Conservation (phyloP, 23 red algal genomes). For the Pyropia haitanensis region DNA sequence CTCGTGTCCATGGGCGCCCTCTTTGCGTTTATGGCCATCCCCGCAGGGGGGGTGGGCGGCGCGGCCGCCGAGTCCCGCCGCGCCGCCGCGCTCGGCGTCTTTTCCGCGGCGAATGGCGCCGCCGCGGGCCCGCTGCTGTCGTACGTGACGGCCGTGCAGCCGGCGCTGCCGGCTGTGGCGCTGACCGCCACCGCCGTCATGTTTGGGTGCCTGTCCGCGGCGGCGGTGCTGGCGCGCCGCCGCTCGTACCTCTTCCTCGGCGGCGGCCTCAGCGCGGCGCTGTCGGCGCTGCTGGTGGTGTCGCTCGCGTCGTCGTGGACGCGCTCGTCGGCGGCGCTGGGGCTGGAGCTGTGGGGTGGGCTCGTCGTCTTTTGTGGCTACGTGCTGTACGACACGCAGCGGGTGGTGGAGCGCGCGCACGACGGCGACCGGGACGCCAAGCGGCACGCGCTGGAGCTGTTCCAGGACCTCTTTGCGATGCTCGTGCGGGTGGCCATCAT, state of each 20-base stretch:
- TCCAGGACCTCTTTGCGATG: conserved; percentile 84
- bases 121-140: conserved; percentile 34
- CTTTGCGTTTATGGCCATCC: no score
- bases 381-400: conserved; percentile 88
- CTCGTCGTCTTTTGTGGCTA: conserved; percentile 84
- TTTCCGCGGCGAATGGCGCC: conserved; percentile 11
- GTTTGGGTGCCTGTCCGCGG: conserved; percentile 56
- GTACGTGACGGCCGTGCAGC: conserved; percentile 29
- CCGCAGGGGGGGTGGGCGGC: no score
- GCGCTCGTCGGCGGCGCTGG: background rate
- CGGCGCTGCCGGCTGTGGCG: conserved; percentile 18
- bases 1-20: no score
- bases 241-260: conserved; percentile 68
- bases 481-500: conserved; percentile 72
- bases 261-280: conserved; percentile 26
- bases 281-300: conserved; percentile 48
- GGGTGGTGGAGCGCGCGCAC: conserved; percentile 78
- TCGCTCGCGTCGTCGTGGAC: conserved; percentile 16
- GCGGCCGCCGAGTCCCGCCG: conserved; percentile 1
- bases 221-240: conserved; percentile 54
- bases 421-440: conserved; percentile 56
- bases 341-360: conserved; percentile 55
- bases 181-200: conserved; percentile 40
- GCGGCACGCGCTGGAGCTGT: conserved; percentile 61
- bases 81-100: conserved; percentile 15